Base-by-base conservation (phyloP, 352 stramenopile genomes). In the Phytophthora idaei region DNA sequence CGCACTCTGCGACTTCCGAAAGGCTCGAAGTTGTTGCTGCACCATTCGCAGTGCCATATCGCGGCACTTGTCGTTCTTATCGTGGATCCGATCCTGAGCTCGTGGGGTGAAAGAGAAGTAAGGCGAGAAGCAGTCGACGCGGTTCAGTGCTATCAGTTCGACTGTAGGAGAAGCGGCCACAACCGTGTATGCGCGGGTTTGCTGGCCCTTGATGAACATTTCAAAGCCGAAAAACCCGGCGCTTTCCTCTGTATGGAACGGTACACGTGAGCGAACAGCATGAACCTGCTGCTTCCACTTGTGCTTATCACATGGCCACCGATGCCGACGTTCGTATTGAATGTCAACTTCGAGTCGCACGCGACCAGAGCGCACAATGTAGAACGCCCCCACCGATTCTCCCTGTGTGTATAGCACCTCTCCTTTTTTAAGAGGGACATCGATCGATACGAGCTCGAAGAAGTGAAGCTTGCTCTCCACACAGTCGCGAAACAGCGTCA, bases 391-490 rank as follows among this genome's bases (percentile, higher is more conserved):
- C 10, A 91, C 71, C 0, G 73, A 83, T 39, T 92, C 83, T 14
- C 74, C 78, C 64, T 92, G 81, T 9, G 58, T 76, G 61, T 89
- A 92, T 6, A 92, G 59, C 1, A 87, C 55, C 15, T 90, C 77
- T 37, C 76, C 81, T 44, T 79, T 75, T 44, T 88, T 81, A 1
- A 92, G 67, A 27, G 74, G 76, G 41, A 92, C 76, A 55, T 92
- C 81, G 46, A 92, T 84, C 15, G 83, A 90, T 44, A 90, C 83
- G 52, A 90, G 79, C 61, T 92, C 83, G 67, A 89, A 92, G 62
- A 88, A 92, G 53, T 89, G 81, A 25, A 92, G 73, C 29, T 92
- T 92, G 68, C 77, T 89, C 61, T 92, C 83, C 14, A 88, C 77
- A 27, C 82, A 92, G 61, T 90, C 83, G 5, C 83, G 81, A 64